phyloP scores from a whole-genome alignment of 352 stramenopile genomes.

The Nothophytophthora sp. region DNA sequence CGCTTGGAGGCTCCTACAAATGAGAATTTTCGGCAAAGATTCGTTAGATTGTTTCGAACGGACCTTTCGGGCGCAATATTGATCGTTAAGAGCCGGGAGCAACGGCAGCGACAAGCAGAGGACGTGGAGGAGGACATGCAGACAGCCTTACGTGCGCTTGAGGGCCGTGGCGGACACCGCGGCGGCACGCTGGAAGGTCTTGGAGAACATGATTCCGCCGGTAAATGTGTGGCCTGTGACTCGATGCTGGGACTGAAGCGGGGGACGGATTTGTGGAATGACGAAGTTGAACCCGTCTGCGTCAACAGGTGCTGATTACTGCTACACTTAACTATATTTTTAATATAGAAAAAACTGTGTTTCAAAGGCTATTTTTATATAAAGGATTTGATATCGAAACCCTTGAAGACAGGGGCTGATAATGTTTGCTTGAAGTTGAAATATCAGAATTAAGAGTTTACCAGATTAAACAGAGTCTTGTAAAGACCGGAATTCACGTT shows the following conservation, averaged over 20 bases:
- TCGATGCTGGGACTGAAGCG: too few species aligned
- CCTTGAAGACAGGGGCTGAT: too few species aligned
- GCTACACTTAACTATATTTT: too few species aligned
- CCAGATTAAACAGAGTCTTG: neutral
- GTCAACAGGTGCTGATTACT: too few species aligned
- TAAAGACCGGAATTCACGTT: neutral
- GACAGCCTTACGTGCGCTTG: conserved; percentile 22
- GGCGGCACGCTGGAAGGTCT: conserved; percentile 32
- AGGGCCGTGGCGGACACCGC: conserved; percentile 16
- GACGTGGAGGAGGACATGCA: neutral
- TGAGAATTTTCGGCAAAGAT: too few species aligned
- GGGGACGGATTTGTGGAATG: neutral
- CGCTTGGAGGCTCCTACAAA: conserved; percentile 12
- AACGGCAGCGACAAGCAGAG: too few species aligned
- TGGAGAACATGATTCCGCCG: conserved; percentile 35
- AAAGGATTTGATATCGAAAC: too few species aligned
- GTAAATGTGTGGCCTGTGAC: neutral
- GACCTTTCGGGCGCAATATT: neutral
- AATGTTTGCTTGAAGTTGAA: neutral
- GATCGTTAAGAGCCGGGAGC: neutral
- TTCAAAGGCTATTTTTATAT: too few species aligned
- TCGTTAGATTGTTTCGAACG: too few species aligned
- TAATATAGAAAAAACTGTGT: too few species aligned
- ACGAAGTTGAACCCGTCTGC: neutral
- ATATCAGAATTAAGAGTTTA: neutral